Evolutionary conservation across 345 rosid species (phyloP), one percentile per base, ranked within the genome.

Genomic region (Cochlearia excelsa): DNA sequence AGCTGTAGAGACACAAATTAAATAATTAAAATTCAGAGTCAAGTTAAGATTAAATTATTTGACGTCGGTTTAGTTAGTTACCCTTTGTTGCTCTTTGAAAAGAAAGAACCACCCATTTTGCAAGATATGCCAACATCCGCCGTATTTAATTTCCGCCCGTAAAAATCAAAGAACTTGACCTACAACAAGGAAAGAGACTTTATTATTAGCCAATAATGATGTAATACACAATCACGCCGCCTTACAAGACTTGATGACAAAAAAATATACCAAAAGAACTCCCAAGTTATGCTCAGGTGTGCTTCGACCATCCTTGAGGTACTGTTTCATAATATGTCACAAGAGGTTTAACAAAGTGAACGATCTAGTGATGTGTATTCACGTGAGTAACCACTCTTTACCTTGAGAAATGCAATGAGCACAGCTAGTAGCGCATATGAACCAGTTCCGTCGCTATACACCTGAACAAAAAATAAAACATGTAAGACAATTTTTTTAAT

Each of bases 381-480:
- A 49, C 37, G 34, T 23, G 48, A 41, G 57, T 9, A 42, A 69
- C 30, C 50, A 48, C 57, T 61, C 5, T 38, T 58, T 74, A 80
- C 98, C 86, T 83, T 80, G 71, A 89, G 80, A 82, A 82, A 71
- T 10, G 88, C 85, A 78, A 86, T 83, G 45, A 92, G 80, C 98
- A 92, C 88, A 54, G 84, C 70, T 56, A 92, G 89, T 45, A 92
- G 84, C 7, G 97, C 98, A 78, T 92, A 92, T 54, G 97, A 92
- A 61, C 97, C 84, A 64, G 88, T 72, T 56, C 98, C 98, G 31
- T 95, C 98, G 45, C 93, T 80, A 72, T 86, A 86, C 7, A 88
- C 98, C 98, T 92, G 75, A 77, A 16, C 23, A 77, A 16, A 16
- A 16, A 16, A 16, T 45, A 31, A 44, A 50, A 56, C 37, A 65